A percentile compares a stretch with the other conserved stretches of the same genome.
phyloP scores from a whole-genome alignment of 768 basidiomycete species.

The Tulasnella calospora region DNA sequence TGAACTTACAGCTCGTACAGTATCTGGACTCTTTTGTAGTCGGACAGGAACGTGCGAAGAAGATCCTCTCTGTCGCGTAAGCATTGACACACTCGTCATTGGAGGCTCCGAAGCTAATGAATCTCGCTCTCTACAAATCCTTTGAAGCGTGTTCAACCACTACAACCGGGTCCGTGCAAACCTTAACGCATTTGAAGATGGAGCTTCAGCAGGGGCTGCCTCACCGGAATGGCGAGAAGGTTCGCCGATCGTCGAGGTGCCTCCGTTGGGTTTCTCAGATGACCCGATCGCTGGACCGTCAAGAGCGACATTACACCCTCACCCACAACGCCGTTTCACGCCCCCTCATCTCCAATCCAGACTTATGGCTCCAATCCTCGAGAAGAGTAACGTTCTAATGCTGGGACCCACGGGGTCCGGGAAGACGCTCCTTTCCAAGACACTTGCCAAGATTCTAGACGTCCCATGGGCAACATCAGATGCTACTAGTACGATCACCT shows the following conservation, averaged over 20 bases:
- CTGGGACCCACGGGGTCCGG: constrained; percentile 88
- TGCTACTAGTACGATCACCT: constrained; percentile 50
- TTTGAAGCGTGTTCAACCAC: constrained; percentile 81
- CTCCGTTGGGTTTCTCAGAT: constrained; percentile 1
- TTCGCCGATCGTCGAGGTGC: constrained; percentile 21
- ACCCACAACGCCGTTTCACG: constrained; percentile 43
- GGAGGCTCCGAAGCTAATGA: constrained; percentile 2
- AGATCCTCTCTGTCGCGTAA: constrained; percentile 88
- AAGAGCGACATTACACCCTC: constrained; percentile 59
- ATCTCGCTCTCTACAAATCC: constrained; percentile 3
- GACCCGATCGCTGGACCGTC: constrained; percentile 44
- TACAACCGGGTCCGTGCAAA: constrained; percentile 60
- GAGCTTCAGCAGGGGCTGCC: constrained; percentile 8
- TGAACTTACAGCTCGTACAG: constrained; percentile 57
- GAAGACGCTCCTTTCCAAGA: constrained; percentile 86
- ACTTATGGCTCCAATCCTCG: constrained; percentile 54
- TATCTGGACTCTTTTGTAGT: constrained; percentile 87
- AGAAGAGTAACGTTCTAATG: constrained; percentile 94
- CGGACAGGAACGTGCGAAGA: constrained; percentile 90
- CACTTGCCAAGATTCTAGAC: constrained; percentile 83
- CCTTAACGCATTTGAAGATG: constrained; percentile 12
- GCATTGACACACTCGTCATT: constrained; percentile 36
- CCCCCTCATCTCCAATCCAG: constrained; percentile 36
- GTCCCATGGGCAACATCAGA: constrained; percentile 93
- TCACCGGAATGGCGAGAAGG: constrained; percentile 3